Evolutionary conservation across 495 filamentous ascomycete species (phyloP).

Genomic region (Chaetomium tenue): DNA sequence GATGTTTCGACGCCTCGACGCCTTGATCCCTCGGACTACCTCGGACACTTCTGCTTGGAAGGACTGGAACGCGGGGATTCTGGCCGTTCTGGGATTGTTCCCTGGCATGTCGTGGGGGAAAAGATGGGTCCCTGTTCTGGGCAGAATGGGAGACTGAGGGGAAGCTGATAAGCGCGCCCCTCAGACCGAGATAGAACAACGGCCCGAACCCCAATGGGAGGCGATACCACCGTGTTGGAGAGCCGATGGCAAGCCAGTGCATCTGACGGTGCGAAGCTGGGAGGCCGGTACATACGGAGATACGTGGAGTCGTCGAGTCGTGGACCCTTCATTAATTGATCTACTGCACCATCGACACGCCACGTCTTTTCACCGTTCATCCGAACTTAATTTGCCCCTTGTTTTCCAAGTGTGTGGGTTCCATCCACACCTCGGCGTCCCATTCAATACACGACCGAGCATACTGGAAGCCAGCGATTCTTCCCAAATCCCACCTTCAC

Average conservation of each 20-base stretch:
- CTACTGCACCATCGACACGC: background rate
- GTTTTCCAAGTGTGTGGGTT: too few species aligned
- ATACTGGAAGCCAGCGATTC: background rate
- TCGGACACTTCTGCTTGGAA: background rate
- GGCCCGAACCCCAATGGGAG: background rate
- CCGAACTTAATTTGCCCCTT: too few species aligned
- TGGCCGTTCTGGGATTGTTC: background rate
- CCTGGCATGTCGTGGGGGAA: constrained; percentile 7
- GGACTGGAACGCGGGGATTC: background rate
- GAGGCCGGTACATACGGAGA: too few species aligned
- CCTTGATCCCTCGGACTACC: background rate
- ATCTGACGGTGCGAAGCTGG: too few species aligned
- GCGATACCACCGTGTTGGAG: background rate
- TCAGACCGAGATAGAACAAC: background rate
- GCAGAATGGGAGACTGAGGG: background rate
- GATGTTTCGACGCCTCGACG: too few species aligned
- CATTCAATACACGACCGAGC: too few species aligned
- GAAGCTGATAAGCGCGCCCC: constrained; percentile 4
- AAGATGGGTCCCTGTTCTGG: background rate
- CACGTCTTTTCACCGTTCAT: too few species aligned
- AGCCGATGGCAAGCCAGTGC: background rate
- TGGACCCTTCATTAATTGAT: background rate
- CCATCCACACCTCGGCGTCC: too few species aligned
- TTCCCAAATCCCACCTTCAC: background rate
- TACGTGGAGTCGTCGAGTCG: too few species aligned